Base-by-base conservation (phyloP, 371 early-diverging fungal genomes). In the Syncephalastrum monosporum region DNA sequence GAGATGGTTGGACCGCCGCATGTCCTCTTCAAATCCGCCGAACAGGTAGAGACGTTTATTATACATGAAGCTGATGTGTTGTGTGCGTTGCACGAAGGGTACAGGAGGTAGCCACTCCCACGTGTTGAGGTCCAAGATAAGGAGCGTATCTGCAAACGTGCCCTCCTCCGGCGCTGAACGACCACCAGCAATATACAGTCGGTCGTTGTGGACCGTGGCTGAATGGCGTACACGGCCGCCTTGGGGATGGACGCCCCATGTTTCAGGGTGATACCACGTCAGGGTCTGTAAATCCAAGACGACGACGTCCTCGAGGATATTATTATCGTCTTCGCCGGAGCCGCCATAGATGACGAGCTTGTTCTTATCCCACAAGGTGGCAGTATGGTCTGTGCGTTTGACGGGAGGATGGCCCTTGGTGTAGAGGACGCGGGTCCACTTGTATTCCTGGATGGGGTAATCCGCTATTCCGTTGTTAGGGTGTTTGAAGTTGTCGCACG, bases 311-410 rank as follows among this genome's bases (percentile, higher is more conserved):
- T 83, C 84, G 59, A 79, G 82, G 47, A 72, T 83, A 17, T 59
- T 62, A 33, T 83, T 82, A 41, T 79, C 79, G 25, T 78, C 79
- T 62, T 90, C 87, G n/a, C 73, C 79, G 44, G 61, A 69, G 1
- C 91, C 91, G 46, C 89, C 91, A 75, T 87, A 88, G n/a, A 90
- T 81, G 12, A 90, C 70, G 16, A 89, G 68, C 43, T 81, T 83
- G 61, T 83, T 74, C 16, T 71, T 64, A 13, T 77, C 69, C 87
- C 87, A 89, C 4, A 81, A 63, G 13, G 79, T 83, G 17, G 86
- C 77, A 5, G 87, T 76, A 54, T 89, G 89, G 53, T 84, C 87
- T 54, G 77, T 85, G n/a, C 87, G 81, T 53, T 85, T 82, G 4
- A 78, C 80, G 5, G 88, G 86, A 14, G 77, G 77, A 41, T 70